These are phyloP conservation scores for Mycosphaerella sp. DNA, from an alignment of 2,329 filamentous ascomycete species.

Conservation along the genomic window DNA sequence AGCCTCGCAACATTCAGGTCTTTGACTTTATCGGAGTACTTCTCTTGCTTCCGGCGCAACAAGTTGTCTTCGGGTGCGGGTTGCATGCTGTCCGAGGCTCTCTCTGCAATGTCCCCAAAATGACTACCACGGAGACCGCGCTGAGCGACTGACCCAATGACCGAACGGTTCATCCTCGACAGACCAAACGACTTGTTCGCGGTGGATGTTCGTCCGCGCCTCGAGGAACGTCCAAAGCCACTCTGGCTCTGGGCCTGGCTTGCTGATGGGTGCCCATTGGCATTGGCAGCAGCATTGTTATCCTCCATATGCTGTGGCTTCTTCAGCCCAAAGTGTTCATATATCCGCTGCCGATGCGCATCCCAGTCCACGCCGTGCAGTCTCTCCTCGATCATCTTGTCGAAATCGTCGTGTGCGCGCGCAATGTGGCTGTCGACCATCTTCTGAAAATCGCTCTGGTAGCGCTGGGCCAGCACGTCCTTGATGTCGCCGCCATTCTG, in stretches of 20 bases:
- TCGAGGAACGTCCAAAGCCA: slow-evolving; percentile 49
- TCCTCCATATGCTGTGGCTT: slow-evolving; percentile 35
- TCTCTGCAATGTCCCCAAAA: slow-evolving; percentile 41
- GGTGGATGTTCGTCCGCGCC: slow-evolving; percentile 37
- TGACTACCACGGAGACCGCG: slow-evolving; percentile 33
- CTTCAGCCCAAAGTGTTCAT: slow-evolving; percentile 86
- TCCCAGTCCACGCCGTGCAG: slow-evolving; percentile 88
- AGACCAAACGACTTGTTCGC: slow-evolving; percentile 53
- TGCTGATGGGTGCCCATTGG: slow-evolving; percentile 18
- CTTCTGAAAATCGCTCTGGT: slow-evolving; percentile 59
- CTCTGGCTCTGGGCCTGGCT: slow-evolving; percentile 23
- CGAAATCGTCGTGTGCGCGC: slow-evolving; percentile 83
- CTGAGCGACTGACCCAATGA: slow-evolving; percentile 72
- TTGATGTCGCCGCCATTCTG: slow-evolving; percentile 24
- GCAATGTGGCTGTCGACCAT: slow-evolving; percentile 48
- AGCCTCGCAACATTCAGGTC: slow-evolving; percentile 68
- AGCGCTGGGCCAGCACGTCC: slow-evolving; percentile 26
- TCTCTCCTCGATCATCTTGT: slow-evolving; percentile 88
- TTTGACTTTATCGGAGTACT: slow-evolving; percentile 72
- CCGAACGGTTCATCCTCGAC: slow-evolving; percentile 70
- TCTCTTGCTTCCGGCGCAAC: slow-evolving; percentile 74
- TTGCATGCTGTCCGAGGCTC: slow-evolving; percentile 42
- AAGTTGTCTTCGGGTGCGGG: slow-evolving; percentile 64
- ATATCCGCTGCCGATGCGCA: slow-evolving; percentile 83
- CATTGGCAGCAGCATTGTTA: slow-evolving; percentile 31